Base-by-base conservation (phyloP, 2,329 filamentous ascomycete species). In the Xenoacremonium recifei region DNA sequence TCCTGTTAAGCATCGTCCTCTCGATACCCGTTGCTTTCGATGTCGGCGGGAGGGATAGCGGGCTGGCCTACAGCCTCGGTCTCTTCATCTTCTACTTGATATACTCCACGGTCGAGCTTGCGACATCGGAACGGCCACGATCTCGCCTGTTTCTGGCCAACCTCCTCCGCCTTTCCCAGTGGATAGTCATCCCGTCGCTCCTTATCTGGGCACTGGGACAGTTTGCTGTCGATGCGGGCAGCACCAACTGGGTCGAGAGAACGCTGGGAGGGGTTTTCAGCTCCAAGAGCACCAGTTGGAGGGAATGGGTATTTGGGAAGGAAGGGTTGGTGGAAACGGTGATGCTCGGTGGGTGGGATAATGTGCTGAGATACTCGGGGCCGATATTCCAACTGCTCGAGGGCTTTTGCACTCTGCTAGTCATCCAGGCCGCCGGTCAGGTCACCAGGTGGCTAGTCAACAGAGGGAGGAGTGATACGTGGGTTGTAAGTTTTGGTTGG, bases 1-100 rank as follows among this genome's bases (percentile, higher is more conserved):
- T 96, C 71, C 83, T 97, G 58, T 79, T 91, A 69, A 87, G 87
- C 70, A 90, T 96, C 66, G 84, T 97, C 62, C 87, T 97, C 63
- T 96, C 90, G 49, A 93, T 99, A 64, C 93, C 93, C 48, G 84
- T 99, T 63, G 89, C 92, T 60, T 97, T 97, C 73, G 93, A 99
- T 80, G 92, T 97, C 60, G 93, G 93, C 64, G 93, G 93, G 49
- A 85, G 89, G 60, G 91, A 93, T 58, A 95, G 90, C 62, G 93
- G 93, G 45, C 77, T 99, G 61, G 92, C 90, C 49, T 97, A 95
- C 73, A 96, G 90, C 62, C 79, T 97, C 40, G 82, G 87, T 35
- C 80, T 97, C 40, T 91, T 92, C 55, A 76, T 79, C 58, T 97
- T 95, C 75, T 97, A 97, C 73, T 85, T 96, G 64, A 69, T 89